Evolutionary conservation across 2,329 filamentous ascomycete genomes (phyloP), one percentile per base, ranked within the genome.

Genomic region (Thermothelomyces thermophilus): DNA sequence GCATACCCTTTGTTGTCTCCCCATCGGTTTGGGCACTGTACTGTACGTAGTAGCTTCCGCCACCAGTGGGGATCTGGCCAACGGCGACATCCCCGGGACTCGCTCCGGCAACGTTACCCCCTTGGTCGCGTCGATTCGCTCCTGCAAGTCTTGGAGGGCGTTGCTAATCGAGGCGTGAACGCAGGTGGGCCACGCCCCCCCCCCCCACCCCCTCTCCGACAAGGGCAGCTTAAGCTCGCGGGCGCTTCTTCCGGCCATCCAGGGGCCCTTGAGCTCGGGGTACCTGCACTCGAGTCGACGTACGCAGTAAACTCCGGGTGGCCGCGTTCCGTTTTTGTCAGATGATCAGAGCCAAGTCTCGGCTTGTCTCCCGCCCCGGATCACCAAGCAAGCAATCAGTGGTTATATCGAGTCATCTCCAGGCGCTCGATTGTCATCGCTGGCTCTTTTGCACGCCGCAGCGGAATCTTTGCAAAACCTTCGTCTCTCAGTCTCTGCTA

Each of bases 111-210:
- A 14, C 5, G 24, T n/a, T 35, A 35, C 33, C 13, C 33, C 6
- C 13, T 6, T 50, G 31, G 40, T 41, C 24, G 39, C 43, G 30
- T 51, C 50, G 53, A 55, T 55, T 22, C 20, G 36, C 24, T 53
- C 35, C 50, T 55, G 53, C 50, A 55, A 11, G 53, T 55, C 53
- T 50, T 35, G 40, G 46, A 40, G 41, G 35, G 34, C 47, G 17
- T 35, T 50, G 37, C 46, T 46, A 55, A 52, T 46, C 41, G 34
- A 33, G 26, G 22, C 28, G 26, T 19, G 24, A 43, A 31, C 20
- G 20, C 44, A 47, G 30, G 44, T 36, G 19, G 51, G 41, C 17
- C 36, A 33, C 16, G 26, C 20, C 44, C 20, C 19, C 37, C 37
- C 17, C 40, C 24, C 24, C n/a, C n/a, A n/a, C 24, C 24, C 24